These are phyloP conservation scores for Mycena leptocephala DNA, from an alignment of 768 basidiomycete genomes.

Conservation along the genomic window DNA sequence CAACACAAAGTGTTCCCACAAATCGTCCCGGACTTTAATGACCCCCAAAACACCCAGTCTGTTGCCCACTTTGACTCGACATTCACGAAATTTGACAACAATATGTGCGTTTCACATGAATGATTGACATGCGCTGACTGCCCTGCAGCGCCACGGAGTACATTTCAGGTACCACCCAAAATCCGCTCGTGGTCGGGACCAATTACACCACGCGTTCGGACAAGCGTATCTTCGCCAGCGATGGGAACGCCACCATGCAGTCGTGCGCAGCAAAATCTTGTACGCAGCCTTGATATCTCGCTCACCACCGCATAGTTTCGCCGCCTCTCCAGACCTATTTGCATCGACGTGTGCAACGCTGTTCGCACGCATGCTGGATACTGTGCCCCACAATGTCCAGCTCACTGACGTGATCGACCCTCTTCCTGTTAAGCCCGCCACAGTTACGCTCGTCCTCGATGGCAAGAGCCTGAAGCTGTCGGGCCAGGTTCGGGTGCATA, in stretches of 20 bases:
- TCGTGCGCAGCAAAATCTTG: no score
- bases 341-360: background rate
- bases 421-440: background rate
- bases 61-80: constrained; percentile 7
- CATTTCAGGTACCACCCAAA: background rate
- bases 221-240: background rate
- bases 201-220: constrained; percentile 5
- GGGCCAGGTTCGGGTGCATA: background rate
- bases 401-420: constrained; percentile 9
- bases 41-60: background rate
- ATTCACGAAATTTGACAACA: no score
- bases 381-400: constrained; percentile 1
- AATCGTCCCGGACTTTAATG: background rate
- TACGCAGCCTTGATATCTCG: background rate
- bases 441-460: background rate
- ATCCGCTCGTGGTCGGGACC: background rate
- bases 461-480: background rate
- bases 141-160: constrained; percentile 12
- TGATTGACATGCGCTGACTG: background rate
- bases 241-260: constrained; percentile 14
- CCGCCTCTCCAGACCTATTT: background rate
- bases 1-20: background rate
- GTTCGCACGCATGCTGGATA: constrained; percentile 15
- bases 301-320: background rate
- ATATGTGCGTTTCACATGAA: background rate